Evolutionary conservation across 2,329 filamentous ascomycete genomes (phyloP), one percentile per base, ranked within the genome.

Genomic region (Claviceps paspali): DNA sequence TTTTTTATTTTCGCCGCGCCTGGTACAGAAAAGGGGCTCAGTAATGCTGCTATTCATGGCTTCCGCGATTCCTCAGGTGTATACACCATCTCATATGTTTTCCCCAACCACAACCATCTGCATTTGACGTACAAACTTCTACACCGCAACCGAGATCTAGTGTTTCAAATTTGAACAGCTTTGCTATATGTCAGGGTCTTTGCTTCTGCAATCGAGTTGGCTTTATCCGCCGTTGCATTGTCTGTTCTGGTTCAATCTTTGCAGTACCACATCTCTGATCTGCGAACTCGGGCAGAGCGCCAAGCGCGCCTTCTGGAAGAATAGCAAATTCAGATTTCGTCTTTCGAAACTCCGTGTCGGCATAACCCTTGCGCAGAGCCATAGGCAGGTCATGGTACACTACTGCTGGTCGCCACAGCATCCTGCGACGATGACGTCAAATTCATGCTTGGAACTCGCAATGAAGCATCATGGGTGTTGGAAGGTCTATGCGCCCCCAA

Each of bases 361-460:
- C 39, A 24, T 38, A 46, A 15, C 41, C n/a, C 40, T 15, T 36
- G 37, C 17, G 39, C 42, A n/a, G 39, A 34, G 22, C 42, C 42
- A 29, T 43, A 40, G 2, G 27, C 15, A 12, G 29, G 38, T 6
- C 36, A n/a, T n/a, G n/a, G 27, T 11, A 30, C 26, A 19, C 23
- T 8, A 1, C 22, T 14, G 15, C 24, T 12, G 5, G 15, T 11
- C n/a, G 5, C 9, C 3, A 11, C 14, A n/a, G 21, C 29, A 3
- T 17, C 28, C 17, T 37, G 23, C 17, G 30, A 15, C 3, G 34
- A 42, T 7, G 33, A 19, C 11, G 37, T 24, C 22, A 26, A 35
- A 17, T 24, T 27, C 11, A 32, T 33, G 26, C 26, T 35, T 9
- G 29, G 12, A 22, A 22, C 21, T 8, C 21, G 21, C 5, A 22